Conservation (phyloP, 495 filamentous ascomycete species). For the Pyrenopolyporus hunteri region DNA sequence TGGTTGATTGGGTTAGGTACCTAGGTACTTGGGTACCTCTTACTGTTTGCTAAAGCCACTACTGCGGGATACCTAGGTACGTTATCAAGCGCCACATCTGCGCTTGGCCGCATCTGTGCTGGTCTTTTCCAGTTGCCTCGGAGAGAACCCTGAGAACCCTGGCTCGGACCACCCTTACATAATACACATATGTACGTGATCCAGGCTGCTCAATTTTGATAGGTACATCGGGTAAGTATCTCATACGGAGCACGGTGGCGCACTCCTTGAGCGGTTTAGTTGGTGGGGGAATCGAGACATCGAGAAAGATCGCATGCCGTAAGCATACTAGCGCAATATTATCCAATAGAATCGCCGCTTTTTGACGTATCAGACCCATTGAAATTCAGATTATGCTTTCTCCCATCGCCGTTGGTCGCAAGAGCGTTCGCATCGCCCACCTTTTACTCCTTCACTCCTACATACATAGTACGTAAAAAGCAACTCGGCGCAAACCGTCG, state of each 20-base stretch:
- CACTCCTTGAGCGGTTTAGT: too few species aligned
- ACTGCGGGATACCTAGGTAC: too few species aligned
- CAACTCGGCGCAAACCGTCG: conserved; percentile 23
- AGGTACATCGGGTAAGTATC: too few species aligned
- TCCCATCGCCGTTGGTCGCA: conserved; percentile 20
- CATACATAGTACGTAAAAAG: background rate
- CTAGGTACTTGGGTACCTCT: background rate
- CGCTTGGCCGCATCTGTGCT: too few species aligned
- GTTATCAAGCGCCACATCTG: too few species aligned
- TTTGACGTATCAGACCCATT: conserved; percentile 42
- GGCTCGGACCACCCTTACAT: too few species aligned
- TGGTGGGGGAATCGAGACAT: conserved; percentile 7
- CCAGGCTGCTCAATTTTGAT: too few species aligned
- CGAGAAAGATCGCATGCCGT: background rate
- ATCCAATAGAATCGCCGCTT: conserved; percentile 3
- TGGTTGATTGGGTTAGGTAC: background rate
- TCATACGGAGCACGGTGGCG: too few species aligned
- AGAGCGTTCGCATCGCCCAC: conserved; percentile 1
- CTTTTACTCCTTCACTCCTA: background rate
- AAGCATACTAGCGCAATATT: conserved; percentile 1
- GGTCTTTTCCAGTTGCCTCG: background rate
- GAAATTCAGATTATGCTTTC: conserved; percentile 35
- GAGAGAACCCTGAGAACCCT: conserved; percentile 25
- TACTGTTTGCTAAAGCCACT: background rate
- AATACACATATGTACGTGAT: too few species aligned